Base-by-base conservation (phyloP, 225 moss, liverwort and hornwort species). In the Neckera pumila region DNA sequence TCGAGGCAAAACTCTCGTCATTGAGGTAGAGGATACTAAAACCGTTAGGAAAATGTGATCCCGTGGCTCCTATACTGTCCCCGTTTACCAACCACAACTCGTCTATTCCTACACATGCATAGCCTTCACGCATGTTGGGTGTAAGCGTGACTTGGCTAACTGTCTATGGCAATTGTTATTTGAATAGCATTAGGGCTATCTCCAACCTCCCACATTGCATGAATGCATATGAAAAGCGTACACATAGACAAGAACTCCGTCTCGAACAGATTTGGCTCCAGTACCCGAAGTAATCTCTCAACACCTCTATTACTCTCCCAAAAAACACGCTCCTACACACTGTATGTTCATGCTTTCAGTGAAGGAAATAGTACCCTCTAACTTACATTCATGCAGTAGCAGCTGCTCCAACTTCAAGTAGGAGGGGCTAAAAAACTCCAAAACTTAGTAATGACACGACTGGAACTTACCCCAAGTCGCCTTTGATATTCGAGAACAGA, bases 401-500 rank as follows among this genome's bases (percentile, higher is more conserved):
- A 67, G 28, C 27, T 53, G n/a, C 38, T 53, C 38, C 27, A 53
- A 27, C 19, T 67, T 67, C 49, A 76, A 61, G 47, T 20, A 75
- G n/a, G 38, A 75, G 53, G 62, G 71, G 38, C 14, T 20, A 47
- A 34, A 16, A 84, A 73, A 34, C 23, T 27, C 11, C 31, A 84
- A 72, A 59, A 31, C 34, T 45, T 15, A 19, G 56, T 31, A 23
- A 33, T 7, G 84, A 45, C 33, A 23, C 71, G 33, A 59, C 31
- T 56, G 49, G 11, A 79, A 84, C 95, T 89, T 90, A 98, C 97
- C 96, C 98, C 93, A 98, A 89, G 90, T 98, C 97, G n/a, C 97
- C 97, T 89, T 98, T 98, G 76, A 98, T 95, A 53, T 96, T 94
- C 69, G 98, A 98, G 56, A 98, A 97, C 5, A 98, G 84, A 4